Evolutionary conservation across 2,329 filamentous ascomycete species (phyloP), one percentile per base, ranked within the genome.

Genomic region (Verticillium tricorpus): DNA sequence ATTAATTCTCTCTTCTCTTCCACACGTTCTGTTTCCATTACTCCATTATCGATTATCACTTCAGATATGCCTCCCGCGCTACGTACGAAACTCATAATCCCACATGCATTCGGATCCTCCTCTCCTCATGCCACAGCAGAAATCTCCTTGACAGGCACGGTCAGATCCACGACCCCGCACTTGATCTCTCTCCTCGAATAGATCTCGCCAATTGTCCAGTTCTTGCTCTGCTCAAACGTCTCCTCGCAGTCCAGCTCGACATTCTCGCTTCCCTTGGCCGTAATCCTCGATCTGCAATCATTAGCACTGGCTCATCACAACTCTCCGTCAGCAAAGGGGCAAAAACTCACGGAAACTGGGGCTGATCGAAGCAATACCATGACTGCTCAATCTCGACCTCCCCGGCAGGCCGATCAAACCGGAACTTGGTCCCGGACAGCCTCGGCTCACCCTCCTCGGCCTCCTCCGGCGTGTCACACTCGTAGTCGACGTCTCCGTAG

Each of bases 331-430:
- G 37, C 3, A 17, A 25, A 17, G 17, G 60, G 15, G 8, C 19
- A 6, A 9, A 39, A 22, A 61, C 64, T 63, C 19, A 66, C 64
- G 64, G 64, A n/a, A 58, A 65, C 40, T 59, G 35, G 17, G 64
- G 63, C 62, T 81, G 77, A 34, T 78, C 77, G 55, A 67, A 65
- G 70, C 82, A 85, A 9, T 65, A 67, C 82, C 82, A 85, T 3
- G 74, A 78, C 73, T 84, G 81, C 70, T 80, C 80, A 64, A 84
- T 63, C 37, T 69, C 66, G 57, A 85, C 69, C 59, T 70, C 63
- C 7, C 70, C 68, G 32, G 66, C 66, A 4, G 77, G 71, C 14
- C 73, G 69, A 68, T 68, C 75, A 65, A 76, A 85, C 59, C 73
- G 73, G 63, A 84, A 85, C 0, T 69, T 74, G 2, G 76, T 77